Evolutionary conservation across 139 green algal genomes (phyloP).

Genomic region (Trebouxia sp.): DNA sequence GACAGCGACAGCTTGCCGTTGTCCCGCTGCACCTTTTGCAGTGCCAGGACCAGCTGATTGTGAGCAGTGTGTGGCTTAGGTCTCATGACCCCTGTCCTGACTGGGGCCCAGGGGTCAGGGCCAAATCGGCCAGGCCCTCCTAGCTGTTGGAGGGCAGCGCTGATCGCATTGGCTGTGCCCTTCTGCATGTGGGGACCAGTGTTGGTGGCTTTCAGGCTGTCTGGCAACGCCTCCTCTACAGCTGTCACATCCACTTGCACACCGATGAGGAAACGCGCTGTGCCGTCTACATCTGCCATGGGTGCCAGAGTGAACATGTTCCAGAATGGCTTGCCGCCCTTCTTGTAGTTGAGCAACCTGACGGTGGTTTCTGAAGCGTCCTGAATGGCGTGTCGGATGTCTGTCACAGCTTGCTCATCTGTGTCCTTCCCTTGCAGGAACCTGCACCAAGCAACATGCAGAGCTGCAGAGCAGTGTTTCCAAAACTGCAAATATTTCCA

Average conservation of each 20-base stretch:
- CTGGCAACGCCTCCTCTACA: slow-evolving; percentile 43
- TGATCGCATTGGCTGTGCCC: slow-evolving; percentile 15
- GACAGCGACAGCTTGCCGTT: slow-evolving; percentile 78
- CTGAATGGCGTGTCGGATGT: slow-evolving; percentile 81
- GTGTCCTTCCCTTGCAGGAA: slow-evolving; percentile 88
- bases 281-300: slow-evolving; percentile 82
- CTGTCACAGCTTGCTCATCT: slow-evolving; percentile 70
- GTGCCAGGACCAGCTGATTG: slow-evolving; percentile 8
- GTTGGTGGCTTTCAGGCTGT: slow-evolving; percentile 45
- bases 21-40: slow-evolving; percentile 33
- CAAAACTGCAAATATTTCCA: too few relatives aligned
- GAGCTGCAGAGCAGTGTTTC: too few relatives aligned
- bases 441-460: slow-evolving; percentile 40
- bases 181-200: neutral
- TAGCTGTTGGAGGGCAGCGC: slow-evolving; percentile 36
- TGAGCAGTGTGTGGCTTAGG: slow-evolving; percentile 59
- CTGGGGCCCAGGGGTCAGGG: slow-evolving; percentile 67
- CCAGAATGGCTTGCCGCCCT: slow-evolving; percentile 88
- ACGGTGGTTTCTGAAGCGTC: slow-evolving; percentile 79
- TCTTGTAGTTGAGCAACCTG: slow-evolving; percentile 95
- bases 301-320: slow-evolving; percentile 98
- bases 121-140: slow-evolving; percentile 27
- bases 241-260: slow-evolving; percentile 84
- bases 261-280: slow-evolving; percentile 88
- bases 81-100: slow-evolving; percentile 45